Percentiles rank a stretch among this genome's conserved stretches.
Conservation (phyloP, 169 alveolate genomes). For the Cryptosporidium muris region DNA sequence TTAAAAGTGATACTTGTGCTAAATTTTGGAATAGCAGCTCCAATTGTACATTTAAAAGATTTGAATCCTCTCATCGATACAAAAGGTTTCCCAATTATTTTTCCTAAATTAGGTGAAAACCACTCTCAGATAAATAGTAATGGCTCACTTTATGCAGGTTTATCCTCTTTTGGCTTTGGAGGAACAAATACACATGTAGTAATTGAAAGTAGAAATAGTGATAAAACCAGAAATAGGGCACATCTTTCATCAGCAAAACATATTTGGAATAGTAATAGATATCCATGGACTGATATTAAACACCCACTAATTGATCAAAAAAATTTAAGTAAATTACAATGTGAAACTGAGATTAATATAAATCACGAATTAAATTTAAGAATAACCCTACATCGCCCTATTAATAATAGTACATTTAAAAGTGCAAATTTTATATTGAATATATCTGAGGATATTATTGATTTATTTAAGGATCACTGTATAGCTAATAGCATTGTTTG, state of each 20-base stretch:
- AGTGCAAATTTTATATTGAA: conserved; percentile 18
- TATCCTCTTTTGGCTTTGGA: conserved; percentile 69
- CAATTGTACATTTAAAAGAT: conserved; percentile 43
- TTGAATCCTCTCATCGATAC: conserved; percentile 31
- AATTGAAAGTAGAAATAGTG: conserved; percentile 25
- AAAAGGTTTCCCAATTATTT: conserved; percentile 15
- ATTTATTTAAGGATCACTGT: conserved; percentile 41
- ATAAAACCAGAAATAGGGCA: not conserved
- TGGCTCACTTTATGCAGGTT: conserved; percentile 26
- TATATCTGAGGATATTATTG: conserved; percentile 3
- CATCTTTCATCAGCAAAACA: not conserved
- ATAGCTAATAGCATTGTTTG: conserved; percentile 26
- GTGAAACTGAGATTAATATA: not conserved
- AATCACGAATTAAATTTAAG: not conserved
- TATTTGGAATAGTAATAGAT: conserved; percentile 10
- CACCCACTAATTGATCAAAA: conserved; percentile 55
- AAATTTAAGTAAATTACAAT: not conserved
- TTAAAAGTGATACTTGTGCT: conserved; percentile 38
- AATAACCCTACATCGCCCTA: conserved; percentile 9
- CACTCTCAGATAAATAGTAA: not conserved
- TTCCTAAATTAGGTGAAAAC: conserved; percentile 4
- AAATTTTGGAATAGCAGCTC: conserved; percentile 36
- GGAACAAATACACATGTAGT: conserved; percentile 70
- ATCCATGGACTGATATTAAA: conserved; percentile 53
- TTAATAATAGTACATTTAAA: conserved; percentile 1